These are phyloP conservation scores for Phytophthora hybrid DNA, from an alignment of 352 stramenopile species.

Conservation along the genomic window DNA sequence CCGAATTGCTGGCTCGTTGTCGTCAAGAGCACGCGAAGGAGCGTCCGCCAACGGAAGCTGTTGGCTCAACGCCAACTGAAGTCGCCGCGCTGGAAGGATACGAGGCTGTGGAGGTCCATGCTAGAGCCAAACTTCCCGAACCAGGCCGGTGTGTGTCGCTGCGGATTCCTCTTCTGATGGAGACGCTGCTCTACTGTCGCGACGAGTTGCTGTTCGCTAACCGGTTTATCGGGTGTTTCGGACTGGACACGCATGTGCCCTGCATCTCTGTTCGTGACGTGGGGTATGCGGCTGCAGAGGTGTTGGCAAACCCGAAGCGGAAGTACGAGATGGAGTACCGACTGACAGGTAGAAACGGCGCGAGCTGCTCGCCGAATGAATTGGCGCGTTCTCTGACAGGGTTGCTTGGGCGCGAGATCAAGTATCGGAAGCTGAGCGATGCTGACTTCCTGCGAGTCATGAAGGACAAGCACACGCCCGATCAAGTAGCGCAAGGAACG, in stretches of 20 bases:
- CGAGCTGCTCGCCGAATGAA: slow-evolving; percentile 57
- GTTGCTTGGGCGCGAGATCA: slow-evolving; percentile 53
- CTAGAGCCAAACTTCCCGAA: slow-evolving; percentile 49
- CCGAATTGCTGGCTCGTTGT: slow-evolving; percentile 45
- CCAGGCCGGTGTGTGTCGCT: slow-evolving; percentile 58
- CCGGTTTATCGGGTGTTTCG: slow-evolving; percentile 67
- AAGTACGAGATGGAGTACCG: slow-evolving; percentile 71
- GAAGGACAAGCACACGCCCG: slow-evolving; percentile 58
- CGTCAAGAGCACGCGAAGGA: slow-evolving; percentile 32
- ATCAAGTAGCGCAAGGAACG: slow-evolving; percentile 58
- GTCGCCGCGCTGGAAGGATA: slow-evolving; percentile 46
- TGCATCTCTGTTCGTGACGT: slow-evolving; percentile 80
- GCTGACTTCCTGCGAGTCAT: slow-evolving; percentile 51
- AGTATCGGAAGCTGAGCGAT: slow-evolving; percentile 62
- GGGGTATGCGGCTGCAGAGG: slow-evolving; percentile 54
- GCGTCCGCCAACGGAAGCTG: slow-evolving; percentile 23
- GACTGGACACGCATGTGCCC: slow-evolving; percentile 51
- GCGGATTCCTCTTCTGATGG: slow-evolving; percentile 78
- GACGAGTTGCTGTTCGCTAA: slow-evolving; percentile 79
- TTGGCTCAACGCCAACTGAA: slow-evolving; percentile 27
- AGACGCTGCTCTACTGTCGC: slow-evolving; percentile 77
- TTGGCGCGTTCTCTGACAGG: slow-evolving; percentile 47
- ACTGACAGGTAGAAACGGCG: slow-evolving; percentile 45
- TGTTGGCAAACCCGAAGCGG: slow-evolving; percentile 52
- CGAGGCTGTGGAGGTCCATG: slow-evolving; percentile 76